phyloP scores from a whole-genome alignment of 2,329 filamentous ascomycete species.

The Ambrosiella cleistominuta region DNA sequence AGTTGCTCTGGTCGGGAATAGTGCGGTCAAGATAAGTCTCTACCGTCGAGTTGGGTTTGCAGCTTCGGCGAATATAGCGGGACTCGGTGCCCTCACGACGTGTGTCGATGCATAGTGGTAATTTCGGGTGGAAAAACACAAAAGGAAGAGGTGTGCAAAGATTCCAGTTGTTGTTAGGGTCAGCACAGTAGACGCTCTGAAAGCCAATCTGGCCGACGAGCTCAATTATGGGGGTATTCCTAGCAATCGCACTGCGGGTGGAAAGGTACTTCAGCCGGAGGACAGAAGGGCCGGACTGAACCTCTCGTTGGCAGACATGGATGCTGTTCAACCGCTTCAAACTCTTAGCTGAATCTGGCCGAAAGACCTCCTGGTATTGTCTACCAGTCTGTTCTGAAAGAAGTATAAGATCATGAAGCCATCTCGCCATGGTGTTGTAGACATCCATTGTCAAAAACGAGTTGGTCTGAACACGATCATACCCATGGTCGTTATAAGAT shows the following conservation, averaged over 20 bases:
- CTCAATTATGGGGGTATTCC: slow-evolving; percentile 44
- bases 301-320: slow-evolving; percentile 16
- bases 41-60: slow-evolving; percentile 71
- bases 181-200: slow-evolving; percentile 52
- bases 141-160: slow-evolving; percentile 50
- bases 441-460: slow-evolving; percentile 60
- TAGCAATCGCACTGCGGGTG: slow-evolving; percentile 33
- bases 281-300: background rate
- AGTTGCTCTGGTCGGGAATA: slow-evolving; percentile 27
- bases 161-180: slow-evolving; percentile 48
- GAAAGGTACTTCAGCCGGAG: slow-evolving; percentile 55
- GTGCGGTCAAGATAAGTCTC: slow-evolving; percentile 61
- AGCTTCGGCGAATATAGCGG: slow-evolving; percentile 83
- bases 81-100: slow-evolving; percentile 70
- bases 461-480: slow-evolving; percentile 50
- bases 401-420: slow-evolving; percentile 58
- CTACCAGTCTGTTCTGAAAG: slow-evolving; percentile 52
- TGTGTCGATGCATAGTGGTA: slow-evolving; percentile 88
- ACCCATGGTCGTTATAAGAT: slow-evolving; percentile 45
- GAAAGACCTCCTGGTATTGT: slow-evolving; percentile 52
- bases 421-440: slow-evolving; percentile 55
- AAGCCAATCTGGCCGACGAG: slow-evolving; percentile 63
- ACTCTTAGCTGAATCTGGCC: slow-evolving; percentile 26
- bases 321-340: slow-evolving; percentile 27
- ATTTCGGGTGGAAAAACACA: slow-evolving; percentile 71